phyloP scores from a whole-genome alignment of 1,139 yeast species.

The Meyerozyma athensensis region DNA sequence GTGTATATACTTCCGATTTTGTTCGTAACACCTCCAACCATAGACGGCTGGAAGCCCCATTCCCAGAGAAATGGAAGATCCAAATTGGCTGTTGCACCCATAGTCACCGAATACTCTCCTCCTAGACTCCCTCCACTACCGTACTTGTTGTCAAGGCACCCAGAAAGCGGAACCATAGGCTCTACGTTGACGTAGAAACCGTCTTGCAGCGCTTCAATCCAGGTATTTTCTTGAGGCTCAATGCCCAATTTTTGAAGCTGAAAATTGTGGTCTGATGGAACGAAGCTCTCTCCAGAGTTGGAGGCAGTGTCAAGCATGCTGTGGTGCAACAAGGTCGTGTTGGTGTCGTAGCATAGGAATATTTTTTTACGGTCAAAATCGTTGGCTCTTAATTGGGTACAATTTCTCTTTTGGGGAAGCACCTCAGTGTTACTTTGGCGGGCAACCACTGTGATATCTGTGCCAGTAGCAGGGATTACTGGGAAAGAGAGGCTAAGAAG shows the following conservation, averaged over 20 bases:
- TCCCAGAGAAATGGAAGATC: constrained; percentile 11
- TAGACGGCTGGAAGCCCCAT: neutral
- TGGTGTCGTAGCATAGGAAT: neutral
- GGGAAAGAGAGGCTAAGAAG: no score
- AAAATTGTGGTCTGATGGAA: neutral
- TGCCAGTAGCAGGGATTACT: neutral
- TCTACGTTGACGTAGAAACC: neutral
- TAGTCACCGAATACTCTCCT: constrained; percentile 12
- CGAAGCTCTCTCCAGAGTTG: neutral
- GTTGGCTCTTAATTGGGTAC: neutral
- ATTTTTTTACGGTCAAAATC: neutral
- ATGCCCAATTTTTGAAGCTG: neutral
- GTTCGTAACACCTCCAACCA: neutral
- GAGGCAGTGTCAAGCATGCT: neutral
- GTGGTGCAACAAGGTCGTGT: neutral
- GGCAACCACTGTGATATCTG: neutral
- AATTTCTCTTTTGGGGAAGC: neutral
- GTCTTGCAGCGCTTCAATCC: neutral
- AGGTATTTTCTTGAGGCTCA: neutral
- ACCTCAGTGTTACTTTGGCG: neutral
- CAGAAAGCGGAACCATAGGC: constrained; percentile 14
- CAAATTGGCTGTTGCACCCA: constrained; percentile 14
- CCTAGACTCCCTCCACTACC: constrained; percentile 21
- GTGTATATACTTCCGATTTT: constrained; percentile 9
- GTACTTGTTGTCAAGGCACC: constrained; percentile 15